Conservation (phyloP, 108 stramenopile species). For the Fragilariopsis cylindrus region DNA sequence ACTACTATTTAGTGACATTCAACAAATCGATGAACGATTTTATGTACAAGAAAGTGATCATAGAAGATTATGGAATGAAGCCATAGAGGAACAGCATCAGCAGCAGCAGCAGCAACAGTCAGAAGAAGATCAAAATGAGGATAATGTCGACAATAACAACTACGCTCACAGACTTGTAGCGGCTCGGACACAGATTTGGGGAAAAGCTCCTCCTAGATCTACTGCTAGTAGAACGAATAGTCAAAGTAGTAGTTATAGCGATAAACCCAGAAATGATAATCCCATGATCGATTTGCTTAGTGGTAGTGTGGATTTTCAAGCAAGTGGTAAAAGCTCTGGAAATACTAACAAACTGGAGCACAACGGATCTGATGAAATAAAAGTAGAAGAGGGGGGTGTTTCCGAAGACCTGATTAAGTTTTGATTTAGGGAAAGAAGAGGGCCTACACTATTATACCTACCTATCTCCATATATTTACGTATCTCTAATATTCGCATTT, state of each 20-base stretch:
- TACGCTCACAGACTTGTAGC: background rate
- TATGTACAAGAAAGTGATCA: slow-evolving; percentile 78
- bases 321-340: background rate
- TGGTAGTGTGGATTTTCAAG: background rate
- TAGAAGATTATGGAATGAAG: slow-evolving; percentile 66
- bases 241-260: background rate
- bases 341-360: background rate
- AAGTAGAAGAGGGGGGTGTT: no score
- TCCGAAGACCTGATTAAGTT: background rate
- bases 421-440: background rate
- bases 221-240: background rate
- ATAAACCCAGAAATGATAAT: background rate
- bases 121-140: no score
- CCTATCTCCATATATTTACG: no score
- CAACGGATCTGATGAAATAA: background rate
- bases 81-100: slow-evolving; percentile 10
- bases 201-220: background rate
- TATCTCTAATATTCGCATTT: no score
- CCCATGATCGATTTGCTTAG: background rate
- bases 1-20: slow-evolving; percentile 27
- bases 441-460: no score
- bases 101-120: background rate
- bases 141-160: background rate
- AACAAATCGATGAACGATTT: slow-evolving; percentile 71
- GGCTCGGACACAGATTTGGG: slow-evolving; percentile 13